These are phyloP conservation scores for Sporothrix pseudoabietina DNA, from an alignment of 2,329 filamentous ascomycete genomes.

Conservation along the genomic window DNA sequence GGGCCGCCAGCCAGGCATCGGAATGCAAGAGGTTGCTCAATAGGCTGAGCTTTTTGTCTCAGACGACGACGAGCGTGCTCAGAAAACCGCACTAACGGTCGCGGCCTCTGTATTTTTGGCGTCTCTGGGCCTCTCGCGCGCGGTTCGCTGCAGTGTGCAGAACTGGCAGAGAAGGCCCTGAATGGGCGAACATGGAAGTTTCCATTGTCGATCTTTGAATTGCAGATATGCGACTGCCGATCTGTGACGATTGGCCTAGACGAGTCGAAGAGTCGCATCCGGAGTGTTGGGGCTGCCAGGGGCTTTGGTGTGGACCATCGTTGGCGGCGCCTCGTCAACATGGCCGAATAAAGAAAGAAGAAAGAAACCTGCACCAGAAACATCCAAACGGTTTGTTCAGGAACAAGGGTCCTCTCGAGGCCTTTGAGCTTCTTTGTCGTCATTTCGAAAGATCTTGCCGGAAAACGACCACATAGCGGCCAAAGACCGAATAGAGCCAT, in stretches of 20 bases:
- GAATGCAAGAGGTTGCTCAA: slow-evolving; percentile 19
- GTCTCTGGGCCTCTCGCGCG: neutral
- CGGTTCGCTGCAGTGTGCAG: neutral
- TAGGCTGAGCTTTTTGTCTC: slow-evolving; percentile 20
- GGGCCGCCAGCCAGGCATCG: slow-evolving; percentile 23
- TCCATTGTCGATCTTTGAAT: slow-evolving; percentile 9
- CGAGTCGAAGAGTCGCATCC: slow-evolving; percentile 18
- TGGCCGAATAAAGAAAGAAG: slow-evolving; percentile 6
- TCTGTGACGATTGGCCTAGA: slow-evolving; percentile 16
- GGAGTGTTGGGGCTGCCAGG: neutral
- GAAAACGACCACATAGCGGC: neutral
- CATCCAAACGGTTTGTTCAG: neutral
- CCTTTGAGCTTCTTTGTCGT: slow-evolving; percentile 3
- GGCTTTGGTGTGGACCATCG: neutral
- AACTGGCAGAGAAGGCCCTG: slow-evolving; percentile 6
- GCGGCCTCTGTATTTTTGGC: neutral
- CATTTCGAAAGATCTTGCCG: slow-evolving; percentile 13
- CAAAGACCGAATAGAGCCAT: neutral
- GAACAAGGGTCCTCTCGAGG: neutral
- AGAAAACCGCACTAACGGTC: slow-evolving; percentile 7
- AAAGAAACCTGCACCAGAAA: neutral
- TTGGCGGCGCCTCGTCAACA: neutral
- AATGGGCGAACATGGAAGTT: slow-evolving; percentile 8
- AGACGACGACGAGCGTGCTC: neutral
- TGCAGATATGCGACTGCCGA: slow-evolving; percentile 17